Evolutionary conservation across 1,284 basidiomycete species (phyloP), one percentile per base, ranked within the genome.

Genomic region (Ceratorhiza oryzae-sativae): DNA sequence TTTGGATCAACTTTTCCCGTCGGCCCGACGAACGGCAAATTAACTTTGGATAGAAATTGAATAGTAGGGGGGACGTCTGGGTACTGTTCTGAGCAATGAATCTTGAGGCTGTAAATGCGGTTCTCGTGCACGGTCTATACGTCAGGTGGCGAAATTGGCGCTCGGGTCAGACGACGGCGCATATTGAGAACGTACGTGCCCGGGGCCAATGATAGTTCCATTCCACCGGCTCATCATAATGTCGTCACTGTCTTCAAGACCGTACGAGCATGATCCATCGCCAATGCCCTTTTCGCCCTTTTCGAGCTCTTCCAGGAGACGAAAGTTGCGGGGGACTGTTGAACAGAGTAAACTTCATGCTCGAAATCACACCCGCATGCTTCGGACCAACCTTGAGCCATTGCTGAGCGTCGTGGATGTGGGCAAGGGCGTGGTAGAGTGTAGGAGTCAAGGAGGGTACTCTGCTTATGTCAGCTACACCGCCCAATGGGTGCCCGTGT

Each of bases 221-320:
- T 97, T 98, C 97, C 97, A 99, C 80, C 95, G 87, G 82, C 90
- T 93, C 97, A 99, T 98, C 83, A 93, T 85, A 81, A 95, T 90
- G 85, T 97, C 95, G 79, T 97, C 95, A 77, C 90, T 82, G 81
- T 97, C 93, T 81, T 93, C 93, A 72, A 97, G 84, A 71, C 96
- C 96, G 78, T 98, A 98, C 36, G 94, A 96, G 84, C 95, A 97
- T 42, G 92, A 94, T 73, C 96, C 97, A 83, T 98, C 97, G 75
- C 97, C 97, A 79, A 99, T 95, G 59, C 97, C 97, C 82, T 99
- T 99, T 86, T 99, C 97, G 77, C 97, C 97, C 83, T 98, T 98
- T 83, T 99, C 97, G 76, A 99, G 91, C 85, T 99, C 96, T 81
- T 98, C 95, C 59, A 98, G 87, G 51, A 99, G 89, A 71, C 94